phyloP scores from a whole-genome alignment of 768 basidiomycete genomes.

The Piloderma croceum region DNA sequence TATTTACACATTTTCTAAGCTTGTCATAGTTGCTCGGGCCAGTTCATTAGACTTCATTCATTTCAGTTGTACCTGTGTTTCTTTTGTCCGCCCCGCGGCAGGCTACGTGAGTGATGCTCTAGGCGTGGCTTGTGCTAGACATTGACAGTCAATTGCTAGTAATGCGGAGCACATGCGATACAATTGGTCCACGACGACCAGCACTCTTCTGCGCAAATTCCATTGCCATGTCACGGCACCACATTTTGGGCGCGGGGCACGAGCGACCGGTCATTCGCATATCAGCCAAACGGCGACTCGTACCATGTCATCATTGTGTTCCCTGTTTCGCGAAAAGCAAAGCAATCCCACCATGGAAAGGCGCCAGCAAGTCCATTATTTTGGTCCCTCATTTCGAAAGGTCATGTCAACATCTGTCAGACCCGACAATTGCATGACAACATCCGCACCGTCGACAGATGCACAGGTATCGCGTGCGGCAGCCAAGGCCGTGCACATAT shows the following conservation, averaged over 20 bases:
- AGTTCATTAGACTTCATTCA: too few species aligned
- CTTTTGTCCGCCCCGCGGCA: slow-evolving; percentile 11
- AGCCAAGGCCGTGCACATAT: slow-evolving; percentile 46
- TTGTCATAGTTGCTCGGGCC: too few species aligned
- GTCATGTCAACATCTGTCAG: neutral
- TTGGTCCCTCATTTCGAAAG: too few species aligned
- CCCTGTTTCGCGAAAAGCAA: too few species aligned
- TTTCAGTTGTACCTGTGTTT: too few species aligned
- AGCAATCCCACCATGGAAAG: too few species aligned
- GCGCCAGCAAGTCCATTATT: too few species aligned
- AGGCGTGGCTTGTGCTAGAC: slow-evolving; percentile 1
- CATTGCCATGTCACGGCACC: slow-evolving; percentile 6
- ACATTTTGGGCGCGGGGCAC: slow-evolving; percentile 2
- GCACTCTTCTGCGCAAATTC: slow-evolving; percentile 27
- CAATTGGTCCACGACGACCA: slow-evolving; percentile 51
- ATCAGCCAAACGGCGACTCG: neutral
- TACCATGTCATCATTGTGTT: neutral
- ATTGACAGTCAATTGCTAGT: slow-evolving; percentile 27
- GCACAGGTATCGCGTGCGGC: slow-evolving; percentile 33
- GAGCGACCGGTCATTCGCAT: slow-evolving; percentile 1
- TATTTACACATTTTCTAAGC: too few species aligned
- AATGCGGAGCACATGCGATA: slow-evolving; percentile 73
- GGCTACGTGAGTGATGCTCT: slow-evolving; percentile 17
- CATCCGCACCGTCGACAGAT: slow-evolving; percentile 12
- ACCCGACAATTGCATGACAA: slow-evolving; percentile 9